Conservation (phyloP, 768 basidiomycete genomes). For the Cystobasidiopsis lactophilus region DNA sequence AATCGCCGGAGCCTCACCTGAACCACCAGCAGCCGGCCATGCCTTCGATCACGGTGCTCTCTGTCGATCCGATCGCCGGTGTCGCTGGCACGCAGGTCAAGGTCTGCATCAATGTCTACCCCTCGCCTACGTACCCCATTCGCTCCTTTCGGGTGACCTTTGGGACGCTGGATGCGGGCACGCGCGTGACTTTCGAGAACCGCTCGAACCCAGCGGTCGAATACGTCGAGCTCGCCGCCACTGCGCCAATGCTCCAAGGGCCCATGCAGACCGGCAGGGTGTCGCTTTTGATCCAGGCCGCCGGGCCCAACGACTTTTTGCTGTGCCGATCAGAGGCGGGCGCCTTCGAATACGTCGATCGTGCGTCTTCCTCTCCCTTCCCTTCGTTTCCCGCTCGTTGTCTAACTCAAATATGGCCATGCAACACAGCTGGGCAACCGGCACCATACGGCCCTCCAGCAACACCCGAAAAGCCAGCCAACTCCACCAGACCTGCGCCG, state of each 20-base stretch:
- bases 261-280: neutral
- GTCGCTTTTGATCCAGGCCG: constrained; percentile 3
- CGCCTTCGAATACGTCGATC: constrained; percentile 7
- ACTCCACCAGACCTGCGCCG: too few species aligned
- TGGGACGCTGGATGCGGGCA: constrained; percentile 5
- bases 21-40: neutral
- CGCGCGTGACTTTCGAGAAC: constrained; percentile 4
- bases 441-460: too few species aligned
- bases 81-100: neutral
- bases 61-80: neutral
- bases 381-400: neutral
- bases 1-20: too few species aligned
- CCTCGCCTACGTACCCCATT: constrained; percentile 1
- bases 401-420: neutral
- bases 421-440: too few species aligned
- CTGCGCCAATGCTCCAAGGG: constrained; percentile 1
- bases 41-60: neutral
- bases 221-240: constrained; percentile 6
- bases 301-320: constrained; percentile 1
- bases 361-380: neutral
- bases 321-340: constrained; percentile 5
- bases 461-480: too few species aligned
- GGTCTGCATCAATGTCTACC: constrained; percentile 3
- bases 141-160: constrained; percentile 8
- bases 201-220: constrained; percentile 2